Evolutionary conservation across 2,329 filamentous ascomycete genomes (phyloP), one percentile per base, ranked within the genome.

Genomic region (Pestalotiopsis fici): DNA sequence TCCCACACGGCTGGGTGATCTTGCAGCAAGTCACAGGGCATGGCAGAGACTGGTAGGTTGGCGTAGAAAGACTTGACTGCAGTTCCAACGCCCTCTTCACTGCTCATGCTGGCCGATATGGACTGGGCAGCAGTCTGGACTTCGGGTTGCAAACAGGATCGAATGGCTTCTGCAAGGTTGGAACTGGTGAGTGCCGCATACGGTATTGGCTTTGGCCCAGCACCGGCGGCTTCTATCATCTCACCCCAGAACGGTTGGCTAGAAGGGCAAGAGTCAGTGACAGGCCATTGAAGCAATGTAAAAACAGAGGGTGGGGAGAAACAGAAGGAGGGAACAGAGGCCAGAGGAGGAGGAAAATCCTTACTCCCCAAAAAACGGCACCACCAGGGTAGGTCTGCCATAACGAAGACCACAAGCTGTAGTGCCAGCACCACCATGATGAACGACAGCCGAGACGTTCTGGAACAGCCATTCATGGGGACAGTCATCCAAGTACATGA

Each of bases 381-480:
- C 87, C 25, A 91, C 86, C 75, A 90, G 87, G 0, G 89, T 90
- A 0, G 89, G 89, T 59, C 83, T 85, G 1, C 84, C 89, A 63
- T 83, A 85, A 65, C 87, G 86, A 11, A 91, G 80, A 1, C 88
- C 89, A 23, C 88, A 88, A 2, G 89, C 89, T 1, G 88, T 90
- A 0, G 89, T 91, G 2, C 89, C 89, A 1, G 89, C 89, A 18
- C 89, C 89, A 6, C 89, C 89, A 68, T 91, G 89, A 70, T 91
- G 88, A 0, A 91, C 85, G 0, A 90, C 88, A 2, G 83, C 86
- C 2, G 82, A 80, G 2, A 90, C 88, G 15, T 81, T 81, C 3
- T 86, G 83, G 68, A 91, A 91, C 0, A 91, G 80, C 89, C 89
- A 91, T 73, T 91, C 89, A 71, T 91, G 89, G 0, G 88, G 89